Evolutionary conservation across 129 eudicot genomes (phyloP), one percentile per base, ranked within the genome.

Genomic region (Centrapalus pauciflorus): DNA sequence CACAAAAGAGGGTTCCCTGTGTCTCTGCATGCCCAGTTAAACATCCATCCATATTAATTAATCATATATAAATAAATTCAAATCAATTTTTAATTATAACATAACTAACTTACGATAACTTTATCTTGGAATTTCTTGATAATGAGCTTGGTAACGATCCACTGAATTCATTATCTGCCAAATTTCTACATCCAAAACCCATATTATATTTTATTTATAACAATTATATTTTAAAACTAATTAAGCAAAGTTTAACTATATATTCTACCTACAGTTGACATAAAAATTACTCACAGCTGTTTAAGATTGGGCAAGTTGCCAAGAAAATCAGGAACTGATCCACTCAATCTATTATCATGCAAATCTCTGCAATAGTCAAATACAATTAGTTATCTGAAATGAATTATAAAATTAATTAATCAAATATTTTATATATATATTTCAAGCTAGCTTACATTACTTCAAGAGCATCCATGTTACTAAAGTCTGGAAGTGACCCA

Each of bases 401-500:
- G n/a, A n/a, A 32, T 41, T 10, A 56, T 8, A 61, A 43, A 23
- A 37, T 20, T 51, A 5, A 30, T 0, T 4, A 20, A 17, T 32
- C 7, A 61, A 16, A 11, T 26, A 51, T 17, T 8, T 29, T 7
- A 76, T 29, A 60, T n/a, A 38, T 14, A 25, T 49, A 16, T 1
- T 11, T 3, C 26, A 25, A 38, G 12, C 10, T 10, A 37, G 27
- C 79, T 76, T 27, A 88, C 96, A 88, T 82, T 66, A 66, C 82
- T 48, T 74, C 51, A 67, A 88, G 89, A 45, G 82, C 84, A 78
- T 73, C 79, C 92, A 88, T 85, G 40, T 84, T 79, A 35, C 92
- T 77, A 34, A 88, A 80, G 69, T 88, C 81, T 60, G 96, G 89
- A 79, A 88, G 82, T 33, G 50, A 45, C 23, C 96, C 96, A 0